phyloP scores from a whole-genome alignment of 306 rosid species.

The Rubus idaeus region DNA sequence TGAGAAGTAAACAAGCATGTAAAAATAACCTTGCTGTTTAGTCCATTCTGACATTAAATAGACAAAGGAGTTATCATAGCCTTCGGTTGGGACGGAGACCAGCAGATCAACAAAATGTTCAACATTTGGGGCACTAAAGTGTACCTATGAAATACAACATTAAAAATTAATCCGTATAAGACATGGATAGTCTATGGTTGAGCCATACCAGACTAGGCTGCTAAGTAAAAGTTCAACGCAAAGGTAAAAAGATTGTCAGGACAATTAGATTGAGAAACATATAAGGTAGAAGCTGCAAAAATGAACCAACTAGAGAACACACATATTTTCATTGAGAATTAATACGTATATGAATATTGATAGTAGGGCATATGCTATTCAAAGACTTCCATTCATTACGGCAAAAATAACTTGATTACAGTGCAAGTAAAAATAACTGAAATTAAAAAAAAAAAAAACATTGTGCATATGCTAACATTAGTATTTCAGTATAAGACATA shows the following conservation, averaged over 20 bases:
- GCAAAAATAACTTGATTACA: neutral
- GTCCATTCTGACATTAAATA: constrained; percentile 95
- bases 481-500: neutral
- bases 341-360: neutral
- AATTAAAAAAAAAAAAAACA: neutral
- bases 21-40: constrained; percentile 73
- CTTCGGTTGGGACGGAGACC: constrained; percentile 71
- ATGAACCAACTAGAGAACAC: neutral
- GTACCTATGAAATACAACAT: constrained; percentile 54
- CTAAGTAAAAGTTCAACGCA: constrained; percentile 9
- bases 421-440: no score
- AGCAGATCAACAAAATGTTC: constrained; percentile 83
- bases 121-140: constrained; percentile 85
- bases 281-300: constrained; percentile 3
- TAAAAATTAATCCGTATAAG: constrained; percentile 9
- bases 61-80: constrained; percentile 64
- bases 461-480: neutral
- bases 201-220: constrained; percentile 17
- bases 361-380: neutral
- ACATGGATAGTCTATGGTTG: neutral
- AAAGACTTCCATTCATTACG: neutral
- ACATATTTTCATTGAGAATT: neutral
- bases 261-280: neutral
- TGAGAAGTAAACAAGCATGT: constrained; percentile 2
- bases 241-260: neutral